Conservation (phyloP, 2,329 filamentous ascomycete genomes). For the Blumeriella jaapii region DNA sequence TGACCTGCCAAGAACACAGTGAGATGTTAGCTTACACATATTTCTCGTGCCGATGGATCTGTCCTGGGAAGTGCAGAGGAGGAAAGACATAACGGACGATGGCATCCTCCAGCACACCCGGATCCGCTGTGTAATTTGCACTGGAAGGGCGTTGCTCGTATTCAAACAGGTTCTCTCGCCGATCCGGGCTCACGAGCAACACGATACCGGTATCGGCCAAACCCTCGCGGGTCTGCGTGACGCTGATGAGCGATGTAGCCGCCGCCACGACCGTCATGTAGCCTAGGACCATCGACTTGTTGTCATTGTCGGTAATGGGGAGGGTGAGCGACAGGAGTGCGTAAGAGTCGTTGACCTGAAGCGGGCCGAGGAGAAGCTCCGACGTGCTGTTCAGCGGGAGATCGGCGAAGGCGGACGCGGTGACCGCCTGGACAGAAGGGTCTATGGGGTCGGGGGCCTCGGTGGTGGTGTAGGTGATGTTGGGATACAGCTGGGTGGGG, state of each 20-base stretch:
- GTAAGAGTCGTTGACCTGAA: constrained; percentile 45
- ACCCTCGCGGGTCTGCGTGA: constrained; percentile 55
- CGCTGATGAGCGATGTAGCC: constrained; percentile 48
- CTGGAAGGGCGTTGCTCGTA: constrained; percentile 35
- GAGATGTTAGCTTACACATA: constrained; percentile 20
- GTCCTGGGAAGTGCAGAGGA: constrained; percentile 32
- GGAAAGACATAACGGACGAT: constrained; percentile 50
- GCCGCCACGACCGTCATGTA: constrained; percentile 76
- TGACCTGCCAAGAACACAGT: too few species aligned
- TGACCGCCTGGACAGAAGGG: constrained; percentile 15
- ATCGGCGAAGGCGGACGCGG: constrained; percentile 21
- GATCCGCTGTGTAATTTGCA: constrained; percentile 31
- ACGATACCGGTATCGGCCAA: constrained; percentile 59
- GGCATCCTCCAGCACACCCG: constrained; percentile 31
- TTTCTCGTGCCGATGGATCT: constrained; percentile 37
- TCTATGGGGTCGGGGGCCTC: constrained; percentile 19
- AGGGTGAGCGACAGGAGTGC: constrained; percentile 73
- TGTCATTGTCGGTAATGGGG: constrained; percentile 60
- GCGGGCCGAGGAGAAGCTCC: constrained; percentile 60
- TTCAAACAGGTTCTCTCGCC: constrained; percentile 53
- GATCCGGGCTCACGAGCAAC: constrained; percentile 57
- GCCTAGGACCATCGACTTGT: constrained; percentile 54
- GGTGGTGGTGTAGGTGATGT: constrained; percentile 49
- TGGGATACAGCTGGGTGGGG: constrained; percentile 63
- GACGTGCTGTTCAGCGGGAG: constrained; percentile 33